Evolutionary conservation across 139 green algal genomes (phyloP).

Genomic region (Limnomonas spitsbergensis): DNA sequence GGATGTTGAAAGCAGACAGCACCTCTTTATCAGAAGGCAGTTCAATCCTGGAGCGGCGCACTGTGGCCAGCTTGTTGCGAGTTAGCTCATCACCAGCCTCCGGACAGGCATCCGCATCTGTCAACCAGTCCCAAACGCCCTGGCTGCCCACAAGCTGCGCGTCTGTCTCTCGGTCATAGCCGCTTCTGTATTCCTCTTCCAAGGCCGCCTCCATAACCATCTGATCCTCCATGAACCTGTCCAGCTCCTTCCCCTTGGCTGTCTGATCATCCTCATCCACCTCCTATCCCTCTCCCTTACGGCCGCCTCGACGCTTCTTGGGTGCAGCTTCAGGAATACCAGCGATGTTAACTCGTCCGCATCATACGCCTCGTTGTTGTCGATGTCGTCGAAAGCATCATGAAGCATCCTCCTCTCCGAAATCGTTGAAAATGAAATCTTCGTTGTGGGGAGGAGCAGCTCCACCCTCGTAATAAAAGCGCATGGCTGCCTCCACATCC

Average conservation of each 20-base stretch:
- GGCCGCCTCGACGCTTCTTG: conserved; percentile 27
- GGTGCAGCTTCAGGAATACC: conserved; percentile 50
- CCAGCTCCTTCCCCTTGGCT: conserved; percentile 29
- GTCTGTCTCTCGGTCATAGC: background rate
- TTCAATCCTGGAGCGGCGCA: background rate
- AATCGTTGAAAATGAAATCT: conserved; percentile 29
- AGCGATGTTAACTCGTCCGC: conserved; percentile 33
- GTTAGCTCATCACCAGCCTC: conserved; percentile 22
- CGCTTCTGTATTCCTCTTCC: conserved; percentile 33
- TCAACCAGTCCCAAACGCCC: conserved; percentile 40
- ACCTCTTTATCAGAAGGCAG: conserved; percentile 1
- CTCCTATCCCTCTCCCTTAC: conserved; percentile 9
- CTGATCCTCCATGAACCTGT: conserved; percentile 37
- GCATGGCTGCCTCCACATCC: conserved; percentile 40
- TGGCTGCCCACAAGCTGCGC: background rate
- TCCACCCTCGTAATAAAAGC: conserved; percentile 28
- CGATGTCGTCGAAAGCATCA: conserved; percentile 54
- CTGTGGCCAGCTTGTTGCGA: background rate
- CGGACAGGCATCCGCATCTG: conserved; percentile 4
- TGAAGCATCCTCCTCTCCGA: conserved; percentile 41
- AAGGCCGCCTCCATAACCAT: conserved; percentile 42
- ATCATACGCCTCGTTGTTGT: conserved; percentile 44
- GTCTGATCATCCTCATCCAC: conserved; percentile 27
- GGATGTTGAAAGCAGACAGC: conserved; percentile 7
- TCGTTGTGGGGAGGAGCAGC: conserved; percentile 8